Conservation (phyloP, 495 filamentous ascomycete genomes). For the Aspergillus affinis region DNA sequence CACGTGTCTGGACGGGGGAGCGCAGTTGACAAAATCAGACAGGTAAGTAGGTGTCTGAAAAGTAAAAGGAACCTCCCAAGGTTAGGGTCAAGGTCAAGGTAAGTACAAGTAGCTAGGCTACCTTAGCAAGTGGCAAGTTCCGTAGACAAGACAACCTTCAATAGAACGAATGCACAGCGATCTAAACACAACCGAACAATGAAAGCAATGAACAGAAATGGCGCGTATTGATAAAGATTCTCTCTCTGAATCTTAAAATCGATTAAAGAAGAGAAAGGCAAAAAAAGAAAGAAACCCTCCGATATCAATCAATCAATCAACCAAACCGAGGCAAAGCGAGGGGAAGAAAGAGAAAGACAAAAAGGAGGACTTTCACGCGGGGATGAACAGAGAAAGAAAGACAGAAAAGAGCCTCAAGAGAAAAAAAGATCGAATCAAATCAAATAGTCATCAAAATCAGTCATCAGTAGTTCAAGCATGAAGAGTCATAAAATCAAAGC, state of each 20-base stretch:
- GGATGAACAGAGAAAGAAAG: neutral
- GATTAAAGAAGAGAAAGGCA: neutral
- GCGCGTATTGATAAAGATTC: neutral
- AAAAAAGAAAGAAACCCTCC: slow-evolving; percentile 3
- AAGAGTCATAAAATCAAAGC: neutral
- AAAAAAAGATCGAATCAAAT: too few relatives aligned
- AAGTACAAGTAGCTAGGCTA: too few relatives aligned
- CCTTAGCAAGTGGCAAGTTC: too few relatives aligned
- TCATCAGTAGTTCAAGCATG: neutral
- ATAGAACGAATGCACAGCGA: neutral
- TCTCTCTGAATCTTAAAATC: neutral
- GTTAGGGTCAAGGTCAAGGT: too few relatives aligned
- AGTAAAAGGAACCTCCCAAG: too few relatives aligned
- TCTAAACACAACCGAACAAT: neutral
- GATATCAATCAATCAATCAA: neutral
- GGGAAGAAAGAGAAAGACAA: neutral
- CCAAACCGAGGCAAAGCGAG: neutral
- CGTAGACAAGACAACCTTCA: neutral
- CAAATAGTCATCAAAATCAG: too few relatives aligned
- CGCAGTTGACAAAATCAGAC: neutral
- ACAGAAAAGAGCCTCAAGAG: neutral
- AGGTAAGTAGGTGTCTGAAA: neutral
- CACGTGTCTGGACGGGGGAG: too few relatives aligned
- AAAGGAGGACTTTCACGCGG: neutral
- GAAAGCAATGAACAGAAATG: neutral